phyloP scores from a whole-genome alignment of 2,329 filamentous ascomycete genomes.

The Ophiognomonia clavigignenti-juglandacearum region DNA sequence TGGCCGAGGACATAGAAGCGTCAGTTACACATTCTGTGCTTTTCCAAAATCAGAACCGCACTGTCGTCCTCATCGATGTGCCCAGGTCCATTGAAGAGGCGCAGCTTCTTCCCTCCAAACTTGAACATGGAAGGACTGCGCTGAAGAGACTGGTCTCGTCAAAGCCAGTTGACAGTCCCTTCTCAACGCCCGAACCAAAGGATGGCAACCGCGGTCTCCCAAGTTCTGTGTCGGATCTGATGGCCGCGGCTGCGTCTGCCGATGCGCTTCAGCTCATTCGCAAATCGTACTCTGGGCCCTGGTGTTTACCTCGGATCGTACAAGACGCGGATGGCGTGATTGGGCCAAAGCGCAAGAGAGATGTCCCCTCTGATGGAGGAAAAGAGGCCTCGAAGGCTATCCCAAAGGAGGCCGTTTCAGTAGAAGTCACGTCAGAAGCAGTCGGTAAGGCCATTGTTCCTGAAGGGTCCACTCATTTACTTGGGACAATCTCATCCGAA shows the following conservation, averaged over 20 bases:
- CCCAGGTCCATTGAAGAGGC: constrained; percentile 64
- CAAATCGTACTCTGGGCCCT: constrained; percentile 35
- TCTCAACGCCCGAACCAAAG: constrained; percentile 48
- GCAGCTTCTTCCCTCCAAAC: constrained; percentile 43
- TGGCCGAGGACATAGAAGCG: not conserved
- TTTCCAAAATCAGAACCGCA: constrained; percentile 45
- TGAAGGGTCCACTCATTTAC: constrained; percentile 37
- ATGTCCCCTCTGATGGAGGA: no score
- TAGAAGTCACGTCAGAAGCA: no score
- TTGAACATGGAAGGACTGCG: not conserved
- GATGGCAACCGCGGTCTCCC: constrained; percentile 31
- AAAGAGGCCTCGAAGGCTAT: no score
- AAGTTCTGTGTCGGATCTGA: constrained; percentile 49
- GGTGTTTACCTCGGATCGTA: constrained; percentile 38
- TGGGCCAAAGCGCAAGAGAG: constrained; percentile 13
- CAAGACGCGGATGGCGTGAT: not conserved
- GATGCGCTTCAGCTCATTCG: constrained; percentile 36
- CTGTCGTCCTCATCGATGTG: constrained; percentile 61
- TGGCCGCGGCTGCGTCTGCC: constrained; percentile 43
- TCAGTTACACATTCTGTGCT: constrained; percentile 36
- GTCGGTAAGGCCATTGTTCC: constrained; percentile 38
- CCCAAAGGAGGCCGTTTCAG: no score
- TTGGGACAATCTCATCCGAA: constrained; percentile 41
- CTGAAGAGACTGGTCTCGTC: constrained; percentile 40
- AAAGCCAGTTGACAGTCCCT: constrained; percentile 38